phyloP scores from a whole-genome alignment of 2,329 filamentous ascomycete genomes.

The Nemania serpens region DNA sequence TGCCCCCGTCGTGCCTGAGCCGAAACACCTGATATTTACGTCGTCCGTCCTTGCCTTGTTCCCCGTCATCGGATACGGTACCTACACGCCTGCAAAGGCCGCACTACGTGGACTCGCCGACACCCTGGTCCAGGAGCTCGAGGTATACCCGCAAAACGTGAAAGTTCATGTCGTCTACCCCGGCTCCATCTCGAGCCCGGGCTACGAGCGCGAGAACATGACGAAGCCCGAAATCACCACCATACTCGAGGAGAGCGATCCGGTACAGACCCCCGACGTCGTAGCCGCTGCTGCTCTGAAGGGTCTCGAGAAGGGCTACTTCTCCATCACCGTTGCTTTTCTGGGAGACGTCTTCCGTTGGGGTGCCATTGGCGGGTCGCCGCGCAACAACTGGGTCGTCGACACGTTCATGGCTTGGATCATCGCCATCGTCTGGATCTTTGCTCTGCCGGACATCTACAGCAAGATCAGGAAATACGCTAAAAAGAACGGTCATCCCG shows the following conservation, averaged over 20 bases:
- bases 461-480: slow-evolving; percentile 61
- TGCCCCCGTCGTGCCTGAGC: slow-evolving; percentile 50
- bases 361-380: slow-evolving; percentile 57
- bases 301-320: slow-evolving; percentile 80
- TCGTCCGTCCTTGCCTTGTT: slow-evolving; percentile 76
- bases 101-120: slow-evolving; percentile 85
- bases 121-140: slow-evolving; percentile 79
- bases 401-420: slow-evolving; percentile 63
- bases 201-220: slow-evolving; percentile 74
- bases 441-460: slow-evolving; percentile 61
- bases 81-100: slow-evolving; percentile 84
- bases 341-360: slow-evolving; percentile 75
- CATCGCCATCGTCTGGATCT: slow-evolving; percentile 59
- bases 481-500: slow-evolving; percentile 63
- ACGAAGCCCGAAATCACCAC: slow-evolving; percentile 82
- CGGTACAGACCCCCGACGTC: slow-evolving; percentile 74
- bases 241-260: slow-evolving; percentile 81
- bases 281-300: slow-evolving; percentile 73
- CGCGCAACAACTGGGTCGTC: slow-evolving; percentile 62
- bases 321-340: slow-evolving; percentile 76
- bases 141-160: slow-evolving; percentile 83
- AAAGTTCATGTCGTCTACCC: slow-evolving; percentile 83
- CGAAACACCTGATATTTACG: slow-evolving; percentile 87
- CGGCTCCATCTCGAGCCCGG: slow-evolving; percentile 79
- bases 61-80: slow-evolving; percentile 77